A percentile compares a stretch with the other conserved stretches of the same genome.
phyloP scores from a whole-genome alignment of 306 rosid species.

The Citrullus amarus region DNA sequence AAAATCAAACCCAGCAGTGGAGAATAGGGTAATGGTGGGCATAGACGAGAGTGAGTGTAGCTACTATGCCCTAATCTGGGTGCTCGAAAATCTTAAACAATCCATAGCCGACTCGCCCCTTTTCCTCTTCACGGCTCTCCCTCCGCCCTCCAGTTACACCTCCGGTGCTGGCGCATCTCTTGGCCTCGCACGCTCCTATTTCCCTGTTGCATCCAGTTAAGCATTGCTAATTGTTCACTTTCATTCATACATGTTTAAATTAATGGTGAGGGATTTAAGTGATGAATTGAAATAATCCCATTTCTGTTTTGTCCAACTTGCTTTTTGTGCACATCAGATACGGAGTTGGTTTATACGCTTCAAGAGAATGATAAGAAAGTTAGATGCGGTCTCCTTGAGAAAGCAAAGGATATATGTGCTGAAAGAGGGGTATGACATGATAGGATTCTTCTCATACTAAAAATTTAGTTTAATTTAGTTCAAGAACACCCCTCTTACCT shows the following conservation, averaged over 20 bases:
- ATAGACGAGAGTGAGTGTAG: constrained; percentile 41
- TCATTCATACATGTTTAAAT: no score
- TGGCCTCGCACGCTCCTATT: constrained; percentile 28
- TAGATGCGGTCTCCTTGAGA: constrained; percentile 26
- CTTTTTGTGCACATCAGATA: constrained; percentile 11
- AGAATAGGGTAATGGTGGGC: constrained; percentile 40
- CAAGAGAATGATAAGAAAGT: constrained; percentile 30
- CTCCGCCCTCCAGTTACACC: constrained; percentile 2
- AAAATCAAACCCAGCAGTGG: not conserved
- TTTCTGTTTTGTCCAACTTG: no score
- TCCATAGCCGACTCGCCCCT: constrained; percentile 17
- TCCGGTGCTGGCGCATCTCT: not conserved
- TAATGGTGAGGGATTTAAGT: no score
- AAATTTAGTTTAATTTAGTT: not conserved
- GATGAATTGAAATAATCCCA: no score
- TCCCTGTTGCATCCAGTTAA: constrained; percentile 27
- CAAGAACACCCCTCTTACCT: not conserved
- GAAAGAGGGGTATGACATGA: constrained; percentile 32
- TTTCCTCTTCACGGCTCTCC: constrained; percentile 37
- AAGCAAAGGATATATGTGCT: constrained; percentile 35
- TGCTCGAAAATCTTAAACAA: constrained; percentile 31
- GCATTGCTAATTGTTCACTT: not conserved
- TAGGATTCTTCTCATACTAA: not conserved
- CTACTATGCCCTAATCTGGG: constrained; percentile 37
- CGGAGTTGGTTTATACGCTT: constrained; percentile 15